Conservation (phyloP, 2,329 filamentous ascomycete species). For the Alternaria hordeiaustralica region DNA sequence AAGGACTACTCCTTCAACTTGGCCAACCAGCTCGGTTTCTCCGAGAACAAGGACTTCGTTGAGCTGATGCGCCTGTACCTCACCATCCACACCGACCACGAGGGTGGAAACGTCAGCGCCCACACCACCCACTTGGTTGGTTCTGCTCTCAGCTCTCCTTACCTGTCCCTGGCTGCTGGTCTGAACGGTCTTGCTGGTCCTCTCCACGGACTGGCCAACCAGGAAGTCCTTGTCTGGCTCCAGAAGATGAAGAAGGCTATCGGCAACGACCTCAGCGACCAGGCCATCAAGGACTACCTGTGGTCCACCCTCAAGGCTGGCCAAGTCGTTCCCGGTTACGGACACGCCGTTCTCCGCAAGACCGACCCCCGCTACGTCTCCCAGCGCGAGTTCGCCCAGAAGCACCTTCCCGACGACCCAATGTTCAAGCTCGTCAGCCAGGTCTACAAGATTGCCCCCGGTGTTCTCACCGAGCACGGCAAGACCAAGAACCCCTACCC, state of each 20-base stretch:
- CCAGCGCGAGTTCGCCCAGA: slow-evolving; percentile 94
- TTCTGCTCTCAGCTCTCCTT: slow-evolving; percentile 93
- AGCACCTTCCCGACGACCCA: slow-evolving; percentile 93
- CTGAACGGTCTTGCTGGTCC: slow-evolving; percentile 98
- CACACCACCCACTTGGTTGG: slow-evolving; percentile 99
- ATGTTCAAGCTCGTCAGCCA: slow-evolving; percentile 99
- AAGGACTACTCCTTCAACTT: slow-evolving; percentile 99
- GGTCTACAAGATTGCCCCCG: slow-evolving; percentile 99
- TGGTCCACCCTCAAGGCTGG: slow-evolving; percentile 96
- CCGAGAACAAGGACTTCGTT: slow-evolving; percentile 92
- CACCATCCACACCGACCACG: slow-evolving; percentile 99
- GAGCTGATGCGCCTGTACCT: slow-evolving; percentile 99
- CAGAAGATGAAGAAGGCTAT: slow-evolving; percentile 97
- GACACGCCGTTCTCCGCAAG: slow-evolving; percentile 99
- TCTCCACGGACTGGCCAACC: slow-evolving; percentile 98
- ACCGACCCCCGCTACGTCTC: slow-evolving; percentile 98
- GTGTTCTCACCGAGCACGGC: slow-evolving; percentile 97
- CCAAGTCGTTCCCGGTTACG: slow-evolving; percentile 97
- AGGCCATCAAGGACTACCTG: slow-evolving; percentile 97
- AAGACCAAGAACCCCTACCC: slow-evolving; percentile 99
- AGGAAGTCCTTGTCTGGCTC: slow-evolving; percentile 99
- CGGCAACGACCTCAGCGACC: slow-evolving; percentile 93
- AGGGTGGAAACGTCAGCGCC: slow-evolving; percentile 97
- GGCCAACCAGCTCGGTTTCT: slow-evolving; percentile 98
- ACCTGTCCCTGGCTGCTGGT: slow-evolving; percentile 94